A percentile compares a stretch with the other conserved stretches of the same genome.
These are phyloP conservation scores for Trapa incisa DNA, from an alignment of 345 rosid species.

Conservation along the genomic window DNA sequence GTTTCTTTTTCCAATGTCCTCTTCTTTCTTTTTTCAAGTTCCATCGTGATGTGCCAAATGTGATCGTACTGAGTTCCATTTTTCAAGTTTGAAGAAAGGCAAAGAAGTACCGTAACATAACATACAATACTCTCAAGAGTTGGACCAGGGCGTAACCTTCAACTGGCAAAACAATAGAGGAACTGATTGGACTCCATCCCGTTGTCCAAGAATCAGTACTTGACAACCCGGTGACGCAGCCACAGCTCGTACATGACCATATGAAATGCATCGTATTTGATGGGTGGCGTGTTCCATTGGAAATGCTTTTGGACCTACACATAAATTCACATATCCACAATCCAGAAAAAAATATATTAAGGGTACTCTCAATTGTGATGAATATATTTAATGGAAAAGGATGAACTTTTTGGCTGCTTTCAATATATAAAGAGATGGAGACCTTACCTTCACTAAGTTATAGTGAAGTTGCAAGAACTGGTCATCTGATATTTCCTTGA, in stretches of 20 bases:
- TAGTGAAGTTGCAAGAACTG: constrained; percentile 56
- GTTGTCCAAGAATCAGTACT: constrained; percentile 28
- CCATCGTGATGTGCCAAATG: background rate
- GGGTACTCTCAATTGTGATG: no score
- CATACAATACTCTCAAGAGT: constrained; percentile 1
- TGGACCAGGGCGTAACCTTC: background rate
- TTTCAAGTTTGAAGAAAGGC: background rate
- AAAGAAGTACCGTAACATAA: background rate
- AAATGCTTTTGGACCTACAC: constrained; percentile 84
- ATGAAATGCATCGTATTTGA: constrained; percentile 73
- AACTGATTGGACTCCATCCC: background rate
- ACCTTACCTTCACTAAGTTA: constrained; percentile 64
- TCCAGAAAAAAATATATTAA: background rate
- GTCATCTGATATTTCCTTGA: constrained; percentile 56
- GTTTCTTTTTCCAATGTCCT: no score
- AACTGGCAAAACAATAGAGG: no score
- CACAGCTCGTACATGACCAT: constrained; percentile 95
- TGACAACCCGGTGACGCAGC: constrained; percentile 81
- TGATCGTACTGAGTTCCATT: background rate
- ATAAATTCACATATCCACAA: constrained; percentile 10
- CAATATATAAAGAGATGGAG: background rate
- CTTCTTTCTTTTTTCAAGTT: background rate
- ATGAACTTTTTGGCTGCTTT: background rate
- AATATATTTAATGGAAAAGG: no score
- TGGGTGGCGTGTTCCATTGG: constrained; percentile 84